phyloP scores from a whole-genome alignment of 2,329 filamentous ascomycete species.

The Penicillium digitatum region DNA sequence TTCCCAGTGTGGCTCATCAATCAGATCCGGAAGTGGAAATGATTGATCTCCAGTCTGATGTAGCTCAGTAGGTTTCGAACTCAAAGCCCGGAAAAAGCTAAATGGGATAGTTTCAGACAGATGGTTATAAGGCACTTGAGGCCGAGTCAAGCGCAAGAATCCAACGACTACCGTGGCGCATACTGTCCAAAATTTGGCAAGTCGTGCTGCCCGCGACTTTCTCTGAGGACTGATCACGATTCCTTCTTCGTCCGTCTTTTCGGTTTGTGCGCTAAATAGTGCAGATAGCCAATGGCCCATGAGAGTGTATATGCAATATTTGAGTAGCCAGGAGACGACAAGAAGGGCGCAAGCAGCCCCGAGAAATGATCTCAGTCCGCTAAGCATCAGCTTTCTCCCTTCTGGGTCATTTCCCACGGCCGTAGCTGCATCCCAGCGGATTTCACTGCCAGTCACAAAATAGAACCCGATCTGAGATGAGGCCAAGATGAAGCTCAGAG shows the following conservation, averaged over 20 bases:
- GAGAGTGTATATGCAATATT: slow-evolving; percentile 17
- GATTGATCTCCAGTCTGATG: slow-evolving; percentile 9
- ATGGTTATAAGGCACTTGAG: slow-evolving; percentile 29
- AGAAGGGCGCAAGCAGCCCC: slow-evolving; percentile 19
- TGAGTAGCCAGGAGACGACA: slow-evolving; percentile 20
- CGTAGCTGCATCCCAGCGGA: slow-evolving; percentile 31
- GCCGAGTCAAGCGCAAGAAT: slow-evolving; percentile 23
- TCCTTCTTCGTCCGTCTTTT: slow-evolving; percentile 15
- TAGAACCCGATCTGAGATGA: slow-evolving; percentile 32
- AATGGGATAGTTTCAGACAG: slow-evolving; percentile 32
- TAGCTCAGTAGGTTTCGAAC: neutral
- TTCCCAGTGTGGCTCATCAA: slow-evolving; percentile 29
- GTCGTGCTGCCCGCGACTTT: neutral
- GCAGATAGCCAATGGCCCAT: slow-evolving; percentile 24
- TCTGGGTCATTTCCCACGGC: slow-evolving; percentile 29
- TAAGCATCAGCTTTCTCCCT: slow-evolving; percentile 30
- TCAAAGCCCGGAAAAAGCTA: slow-evolving; percentile 22
- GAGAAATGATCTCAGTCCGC: slow-evolving; percentile 28
- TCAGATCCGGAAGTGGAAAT: slow-evolving; percentile 27
- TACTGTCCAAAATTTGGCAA: slow-evolving; percentile 19
- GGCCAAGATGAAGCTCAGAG: slow-evolving; percentile 21
- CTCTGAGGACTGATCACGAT: slow-evolving; percentile 8
- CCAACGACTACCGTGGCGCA: slow-evolving; percentile 9
- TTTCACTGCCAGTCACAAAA: slow-evolving; percentile 31
- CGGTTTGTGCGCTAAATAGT: slow-evolving; percentile 13